These are phyloP conservation scores for Rhynchosporium agropyri DNA, from an alignment of 2,329 filamentous ascomycete genomes.

Conservation along the genomic window DNA sequence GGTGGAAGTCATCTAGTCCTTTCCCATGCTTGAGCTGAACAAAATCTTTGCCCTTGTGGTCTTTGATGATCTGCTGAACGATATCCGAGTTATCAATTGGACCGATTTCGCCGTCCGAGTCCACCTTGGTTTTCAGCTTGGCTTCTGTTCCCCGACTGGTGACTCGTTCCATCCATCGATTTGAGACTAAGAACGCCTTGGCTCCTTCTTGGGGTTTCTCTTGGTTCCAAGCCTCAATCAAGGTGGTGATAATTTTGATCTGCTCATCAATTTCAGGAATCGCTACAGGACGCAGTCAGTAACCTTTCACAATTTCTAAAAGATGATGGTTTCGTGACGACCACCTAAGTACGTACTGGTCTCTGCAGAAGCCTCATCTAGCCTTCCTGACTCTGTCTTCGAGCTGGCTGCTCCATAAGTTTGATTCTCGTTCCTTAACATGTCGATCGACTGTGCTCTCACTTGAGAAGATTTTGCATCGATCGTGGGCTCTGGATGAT, in stretches of 20 bases:
- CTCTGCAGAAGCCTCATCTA: slow-evolving; percentile 16
- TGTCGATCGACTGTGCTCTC: slow-evolving; percentile 35
- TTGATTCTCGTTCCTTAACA: slow-evolving; percentile 29
- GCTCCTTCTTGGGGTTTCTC: slow-evolving; percentile 67
- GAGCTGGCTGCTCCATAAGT: slow-evolving; percentile 13
- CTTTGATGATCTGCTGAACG: slow-evolving; percentile 61
- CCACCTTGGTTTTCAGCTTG: slow-evolving; percentile 60
- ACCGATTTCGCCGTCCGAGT: slow-evolving; percentile 62
- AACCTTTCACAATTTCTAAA: background rate
- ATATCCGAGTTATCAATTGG: slow-evolving; percentile 88
- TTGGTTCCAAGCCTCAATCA: slow-evolving; percentile 54
- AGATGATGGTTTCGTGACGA: background rate
- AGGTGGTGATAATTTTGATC: slow-evolving; percentile 68
- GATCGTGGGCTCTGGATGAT: slow-evolving; percentile 22
- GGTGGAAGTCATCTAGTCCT: slow-evolving; percentile 70
- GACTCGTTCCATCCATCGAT: slow-evolving; percentile 76
- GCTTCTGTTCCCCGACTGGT: slow-evolving; percentile 64
- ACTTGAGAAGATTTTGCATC: slow-evolving; percentile 14
- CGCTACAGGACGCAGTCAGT: slow-evolving; percentile 28
- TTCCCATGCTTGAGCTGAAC: slow-evolving; percentile 73
- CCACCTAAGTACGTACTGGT: slow-evolving; percentile 12
- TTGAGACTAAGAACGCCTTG: slow-evolving; percentile 76
- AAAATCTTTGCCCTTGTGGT: slow-evolving; percentile 58
- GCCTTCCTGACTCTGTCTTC: background rate
- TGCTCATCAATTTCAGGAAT: slow-evolving; percentile 65